Evolutionary conservation across 2,329 filamentous ascomycete species (phyloP).

Genomic region (Xylariales sp.): DNA sequence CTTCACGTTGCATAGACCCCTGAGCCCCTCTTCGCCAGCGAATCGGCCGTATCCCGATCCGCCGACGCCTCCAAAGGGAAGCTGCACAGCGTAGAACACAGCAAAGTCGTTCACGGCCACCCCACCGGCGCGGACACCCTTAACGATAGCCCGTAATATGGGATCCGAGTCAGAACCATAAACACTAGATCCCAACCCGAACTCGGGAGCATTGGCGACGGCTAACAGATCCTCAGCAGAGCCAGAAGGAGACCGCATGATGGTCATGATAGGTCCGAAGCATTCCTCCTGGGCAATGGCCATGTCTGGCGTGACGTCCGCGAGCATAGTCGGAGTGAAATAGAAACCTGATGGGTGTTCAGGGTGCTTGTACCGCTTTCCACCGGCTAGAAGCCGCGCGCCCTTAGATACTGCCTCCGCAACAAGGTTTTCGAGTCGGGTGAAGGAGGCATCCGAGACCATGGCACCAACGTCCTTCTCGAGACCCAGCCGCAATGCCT

Average conservation of each 20-base stretch:
- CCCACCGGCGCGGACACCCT: conserved; percentile 76
- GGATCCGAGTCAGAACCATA: conserved; percentile 66
- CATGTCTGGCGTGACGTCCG: conserved; percentile 85
- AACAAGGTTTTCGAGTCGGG: conserved; percentile 72
- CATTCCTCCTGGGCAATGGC: conserved; percentile 84
- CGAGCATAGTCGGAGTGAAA: conserved; percentile 85
- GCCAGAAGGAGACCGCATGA: conserved; percentile 70
- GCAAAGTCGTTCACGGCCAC: conserved; percentile 95
- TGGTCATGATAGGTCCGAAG: conserved; percentile 84
- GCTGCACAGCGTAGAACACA: conserved; percentile 85
- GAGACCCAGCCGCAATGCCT: conserved; percentile 70
- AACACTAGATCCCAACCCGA: conserved; percentile 84
- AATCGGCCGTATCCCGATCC: conserved; percentile 93
- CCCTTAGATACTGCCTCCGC: conserved; percentile 72
- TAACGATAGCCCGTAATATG: conserved; percentile 60
- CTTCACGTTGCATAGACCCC: conserved; percentile 83
- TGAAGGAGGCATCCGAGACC: conserved; percentile 75
- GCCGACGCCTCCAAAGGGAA: conserved; percentile 89
- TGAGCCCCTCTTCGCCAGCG: conserved; percentile 82
- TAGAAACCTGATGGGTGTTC: conserved; percentile 78
- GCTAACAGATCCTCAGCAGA: conserved; percentile 59
- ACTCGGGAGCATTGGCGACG: conserved; percentile 79
- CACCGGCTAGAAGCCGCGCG: conserved; percentile 77
- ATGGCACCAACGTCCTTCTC: conserved; percentile 82
- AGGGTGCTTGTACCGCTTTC: conserved; percentile 67